These are phyloP conservation scores for Diaporthe batatas DNA, from an alignment of 2,329 filamentous ascomycete species.

Conservation along the genomic window DNA sequence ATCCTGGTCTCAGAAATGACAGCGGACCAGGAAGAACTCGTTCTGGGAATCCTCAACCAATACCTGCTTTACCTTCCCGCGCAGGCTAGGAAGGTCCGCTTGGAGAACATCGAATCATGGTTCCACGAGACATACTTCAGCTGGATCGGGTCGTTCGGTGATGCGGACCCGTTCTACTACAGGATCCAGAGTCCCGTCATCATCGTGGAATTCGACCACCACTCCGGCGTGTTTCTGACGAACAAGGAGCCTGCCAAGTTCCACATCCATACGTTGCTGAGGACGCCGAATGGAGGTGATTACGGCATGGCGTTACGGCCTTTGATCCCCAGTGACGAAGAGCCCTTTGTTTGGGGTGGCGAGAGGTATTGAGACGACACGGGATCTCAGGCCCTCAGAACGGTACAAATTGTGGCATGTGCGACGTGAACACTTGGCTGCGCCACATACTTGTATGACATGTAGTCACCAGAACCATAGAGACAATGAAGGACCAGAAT, in stretches of 20 bases:
- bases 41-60: conserved; percentile 72
- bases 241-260: conserved; percentile 82
- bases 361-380: conserved; percentile 39
- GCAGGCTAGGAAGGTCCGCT: conserved; percentile 64
- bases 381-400: neutral
- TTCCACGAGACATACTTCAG: conserved; percentile 82
- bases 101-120: conserved; percentile 67
- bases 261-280: conserved; percentile 81
- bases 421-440: neutral
- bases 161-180: conserved; percentile 82
- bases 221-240: conserved; percentile 81
- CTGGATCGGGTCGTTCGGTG: conserved; percentile 80
- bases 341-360: conserved; percentile 59
- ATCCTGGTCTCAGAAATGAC: conserved; percentile 66
- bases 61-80: conserved; percentile 78
- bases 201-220: conserved; percentile 83
- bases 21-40: conserved; percentile 62
- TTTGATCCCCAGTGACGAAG: conserved; percentile 52
- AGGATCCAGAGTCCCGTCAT: conserved; percentile 82
- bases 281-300: conserved; percentile 81
- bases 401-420: neutral
- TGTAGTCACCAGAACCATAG: neutral
- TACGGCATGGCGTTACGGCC: conserved; percentile 72
- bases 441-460: neutral
- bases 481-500: neutral